These are phyloP conservation scores for Russula virescens DNA, from an alignment of 768 basidiomycete species.

Conservation along the genomic window DNA sequence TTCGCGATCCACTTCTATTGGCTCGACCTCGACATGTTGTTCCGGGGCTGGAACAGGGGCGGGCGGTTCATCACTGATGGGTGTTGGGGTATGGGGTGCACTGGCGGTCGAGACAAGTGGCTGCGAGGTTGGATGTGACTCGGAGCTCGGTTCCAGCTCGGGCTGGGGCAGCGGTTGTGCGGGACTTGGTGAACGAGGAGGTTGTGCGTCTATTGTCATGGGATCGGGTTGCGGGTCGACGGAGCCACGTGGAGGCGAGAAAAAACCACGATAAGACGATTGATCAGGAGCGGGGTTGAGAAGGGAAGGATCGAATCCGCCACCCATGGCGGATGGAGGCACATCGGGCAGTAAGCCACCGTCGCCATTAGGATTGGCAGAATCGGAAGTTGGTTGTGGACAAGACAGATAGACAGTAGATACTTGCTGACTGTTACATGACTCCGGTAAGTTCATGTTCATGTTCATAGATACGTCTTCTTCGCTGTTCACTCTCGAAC, in stretches of 20 bases:
- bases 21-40: conserved; percentile 32
- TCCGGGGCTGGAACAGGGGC: conserved; percentile 22
- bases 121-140: neutral
- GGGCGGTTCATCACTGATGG: conserved; percentile 8
- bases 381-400: conserved; percentile 3
- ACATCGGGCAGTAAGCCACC: conserved; percentile 19
- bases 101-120: neutral
- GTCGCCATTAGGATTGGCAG: neutral
- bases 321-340: conserved; percentile 14
- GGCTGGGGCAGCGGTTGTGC: neutral
- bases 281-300: conserved; percentile 19
- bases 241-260: conserved; percentile 21
- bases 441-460: conserved; percentile 17
- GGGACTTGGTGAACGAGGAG: conserved; percentile 3
- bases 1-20: conserved; percentile 51
- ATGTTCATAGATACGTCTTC: conserved; percentile 24
- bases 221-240: conserved; percentile 12
- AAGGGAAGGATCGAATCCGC: conserved; percentile 20
- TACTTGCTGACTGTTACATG: conserved; percentile 6
- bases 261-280: conserved; percentile 3
- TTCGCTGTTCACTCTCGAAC: conserved; percentile 23
- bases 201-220: neutral
- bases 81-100: neutral
- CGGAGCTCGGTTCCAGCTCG: conserved; percentile 1
- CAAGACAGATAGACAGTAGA: conserved; percentile 18